Evolutionary conservation across 257 asterid genomes (phyloP), one percentile per base, ranked within the genome.

Genomic region (Solanum acaule): DNA sequence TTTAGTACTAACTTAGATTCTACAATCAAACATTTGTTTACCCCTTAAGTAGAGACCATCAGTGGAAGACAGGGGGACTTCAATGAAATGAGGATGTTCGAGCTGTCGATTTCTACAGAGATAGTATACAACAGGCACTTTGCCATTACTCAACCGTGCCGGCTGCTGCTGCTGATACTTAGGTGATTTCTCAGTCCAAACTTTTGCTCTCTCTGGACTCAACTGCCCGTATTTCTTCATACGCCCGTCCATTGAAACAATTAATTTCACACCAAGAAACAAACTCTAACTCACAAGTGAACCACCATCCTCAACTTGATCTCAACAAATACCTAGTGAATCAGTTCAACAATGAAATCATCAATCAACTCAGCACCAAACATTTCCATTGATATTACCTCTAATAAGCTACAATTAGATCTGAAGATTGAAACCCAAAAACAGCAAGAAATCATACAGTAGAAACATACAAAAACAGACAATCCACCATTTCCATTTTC

Each of bases 1-100:
- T 31, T 3, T 31, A 29, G 52, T 5, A 35, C n/a, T 56, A 56
- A 56, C 49, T 5, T 37, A 75, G 20, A 37, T 23, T 76, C 56
- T 37, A 40, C 59, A 77, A 40, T n/a, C 83, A 10, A 82, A 31
- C 86, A 82, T 44, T 29, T 16, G 7, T 82, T 82, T 92, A 96
- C 99, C 99, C 94, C 95, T 94, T 86, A 97, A 89, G 92, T 90
- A 92, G 91, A 97, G 98, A 72, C 99, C 99, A 87, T 94, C 93
- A 16, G 99, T 87, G 31, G 99, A 93, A 84, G 98, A 94, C 84
- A 94, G 90, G 52, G 98, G 94, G 8, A 97, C 98, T 91, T 97
- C 98, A 93, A 97, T 97, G 93, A 97, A 97, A 90, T 97, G 99
- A 59, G 99, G 99, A 90, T 97, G 99, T 91, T 97, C 98, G 35